phyloP scores from a whole-genome alignment of 805 yeast genomes.

The Danielia reshetovae region DNA sequence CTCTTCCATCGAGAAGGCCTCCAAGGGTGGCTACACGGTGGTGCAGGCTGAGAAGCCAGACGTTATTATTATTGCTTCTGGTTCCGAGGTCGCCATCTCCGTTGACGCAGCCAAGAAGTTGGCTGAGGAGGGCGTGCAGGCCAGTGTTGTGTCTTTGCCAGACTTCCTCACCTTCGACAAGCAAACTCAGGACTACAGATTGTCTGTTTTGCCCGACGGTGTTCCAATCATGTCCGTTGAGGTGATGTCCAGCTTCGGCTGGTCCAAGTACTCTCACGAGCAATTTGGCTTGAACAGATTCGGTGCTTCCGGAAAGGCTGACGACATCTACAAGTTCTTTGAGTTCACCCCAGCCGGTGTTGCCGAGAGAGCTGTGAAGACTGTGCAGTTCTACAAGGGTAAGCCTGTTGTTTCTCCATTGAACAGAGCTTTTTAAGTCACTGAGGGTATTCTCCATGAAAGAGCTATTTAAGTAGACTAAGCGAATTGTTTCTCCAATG shows the following conservation, averaged over 20 bases:
- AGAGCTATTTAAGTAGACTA: no score
- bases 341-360: constrained; percentile 93
- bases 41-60: constrained; percentile 54
- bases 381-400: constrained; percentile 81
- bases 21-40: constrained; percentile 90
- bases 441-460: no score
- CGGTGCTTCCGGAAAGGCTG: constrained; percentile 93
- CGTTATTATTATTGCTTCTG: constrained; percentile 80
- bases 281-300: constrained; percentile 94
- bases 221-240: constrained; percentile 91
- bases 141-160: constrained; percentile 87
- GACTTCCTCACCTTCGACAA: constrained; percentile 86
- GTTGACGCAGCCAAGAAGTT: constrained; percentile 80
- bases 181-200: constrained; percentile 76
- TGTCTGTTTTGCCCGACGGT: constrained; percentile 90
- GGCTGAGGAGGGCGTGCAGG: constrained; percentile 61
- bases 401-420: constrained; percentile 68
- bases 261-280: constrained; percentile 95
- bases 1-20: constrained; percentile 84
- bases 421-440: constrained; percentile 74
- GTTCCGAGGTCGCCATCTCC: constrained; percentile 86
- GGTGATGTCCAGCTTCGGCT: constrained; percentile 86
- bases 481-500: no score
- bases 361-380: constrained; percentile 78
- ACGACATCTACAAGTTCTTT: constrained; percentile 75